These are phyloP conservation scores for Nitzschia inconspicua DNA, from an alignment of 108 stramenopile species.

Conservation along the genomic window DNA sequence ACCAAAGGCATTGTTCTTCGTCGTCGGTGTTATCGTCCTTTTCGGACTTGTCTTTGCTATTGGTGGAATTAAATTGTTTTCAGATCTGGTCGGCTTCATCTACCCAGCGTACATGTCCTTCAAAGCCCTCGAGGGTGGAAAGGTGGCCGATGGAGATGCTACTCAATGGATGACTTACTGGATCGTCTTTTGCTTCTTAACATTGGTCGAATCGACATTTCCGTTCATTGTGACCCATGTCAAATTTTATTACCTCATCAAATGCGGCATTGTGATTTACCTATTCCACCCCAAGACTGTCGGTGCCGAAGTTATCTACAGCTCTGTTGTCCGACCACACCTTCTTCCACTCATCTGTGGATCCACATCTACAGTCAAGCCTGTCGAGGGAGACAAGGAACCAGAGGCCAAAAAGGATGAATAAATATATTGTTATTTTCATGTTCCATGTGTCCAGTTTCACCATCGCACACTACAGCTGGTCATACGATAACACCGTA, in stretches of 20 bases:
- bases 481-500: no score
- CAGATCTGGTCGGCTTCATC: constrained; percentile 87
- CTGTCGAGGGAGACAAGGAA: no score
- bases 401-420: no score
- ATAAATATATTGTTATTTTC: no score
- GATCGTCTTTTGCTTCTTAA: constrained; percentile 89
- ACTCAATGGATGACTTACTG: constrained; percentile 98
- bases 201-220: constrained; percentile 54
- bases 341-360: constrained; percentile 52
- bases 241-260: constrained; percentile 83
- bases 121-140: constrained; percentile 87
- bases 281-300: constrained; percentile 79
- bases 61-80: constrained; percentile 77
- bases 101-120: constrained; percentile 98
- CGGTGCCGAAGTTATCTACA: constrained; percentile 77
- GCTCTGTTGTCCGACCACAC: constrained; percentile 52
- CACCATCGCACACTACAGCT: no score
- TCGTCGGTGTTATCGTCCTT: constrained; percentile 35
- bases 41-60: constrained; percentile 35
- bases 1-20: constrained; percentile 72
- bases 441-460: no score
- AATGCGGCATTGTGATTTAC: constrained; percentile 73
- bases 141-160: constrained; percentile 58
- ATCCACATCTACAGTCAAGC: no score
- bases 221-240: constrained; percentile 52